Conservation (phyloP, 371 early-diverging fungal species). For the Mucor piriformis region DNA sequence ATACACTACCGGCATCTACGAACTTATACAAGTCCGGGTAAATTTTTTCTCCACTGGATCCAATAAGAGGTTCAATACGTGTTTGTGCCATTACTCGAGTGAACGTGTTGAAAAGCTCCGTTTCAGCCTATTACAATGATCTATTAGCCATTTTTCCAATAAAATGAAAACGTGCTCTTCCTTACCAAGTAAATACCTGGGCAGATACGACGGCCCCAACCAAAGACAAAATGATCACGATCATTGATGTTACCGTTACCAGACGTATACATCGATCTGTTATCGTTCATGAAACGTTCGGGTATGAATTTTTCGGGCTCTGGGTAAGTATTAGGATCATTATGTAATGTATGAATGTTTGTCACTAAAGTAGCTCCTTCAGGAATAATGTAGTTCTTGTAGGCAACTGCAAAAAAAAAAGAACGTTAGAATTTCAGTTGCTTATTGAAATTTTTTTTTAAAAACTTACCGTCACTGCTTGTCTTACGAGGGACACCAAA, state of each 20-base stretch:
- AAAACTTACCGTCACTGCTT: constrained; percentile 29
- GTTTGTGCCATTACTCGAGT: constrained; percentile 10
- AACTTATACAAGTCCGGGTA: constrained; percentile 17
- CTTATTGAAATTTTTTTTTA: no score
- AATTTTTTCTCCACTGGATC: constrained; percentile 1
- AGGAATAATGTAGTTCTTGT: constrained; percentile 24
- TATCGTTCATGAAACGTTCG: constrained; percentile 26
- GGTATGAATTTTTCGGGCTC: constrained; percentile 29
- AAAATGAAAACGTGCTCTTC: no score
- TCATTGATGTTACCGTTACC: constrained; percentile 7
- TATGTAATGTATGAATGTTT: constrained; percentile 18
- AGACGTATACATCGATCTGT: constrained; percentile 12
- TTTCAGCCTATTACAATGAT: constrained; percentile 24
- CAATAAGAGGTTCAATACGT: constrained; percentile 17
- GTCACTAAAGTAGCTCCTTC: constrained; percentile 14
- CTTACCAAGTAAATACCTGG: constrained; percentile 25
- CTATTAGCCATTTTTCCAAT: neutral
- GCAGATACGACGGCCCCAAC: constrained; percentile 25
- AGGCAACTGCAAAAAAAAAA: neutral
- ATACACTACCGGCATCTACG: constrained; percentile 12
- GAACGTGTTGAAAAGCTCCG: constrained; percentile 17
- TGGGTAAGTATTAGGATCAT: neutral
- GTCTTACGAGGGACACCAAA: constrained; percentile 34
- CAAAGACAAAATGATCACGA: constrained; percentile 16
- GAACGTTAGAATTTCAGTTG: neutral